Evolutionary conservation across 495 filamentous ascomycete species (phyloP).

Genomic region (Penicillium waksmanii): DNA sequence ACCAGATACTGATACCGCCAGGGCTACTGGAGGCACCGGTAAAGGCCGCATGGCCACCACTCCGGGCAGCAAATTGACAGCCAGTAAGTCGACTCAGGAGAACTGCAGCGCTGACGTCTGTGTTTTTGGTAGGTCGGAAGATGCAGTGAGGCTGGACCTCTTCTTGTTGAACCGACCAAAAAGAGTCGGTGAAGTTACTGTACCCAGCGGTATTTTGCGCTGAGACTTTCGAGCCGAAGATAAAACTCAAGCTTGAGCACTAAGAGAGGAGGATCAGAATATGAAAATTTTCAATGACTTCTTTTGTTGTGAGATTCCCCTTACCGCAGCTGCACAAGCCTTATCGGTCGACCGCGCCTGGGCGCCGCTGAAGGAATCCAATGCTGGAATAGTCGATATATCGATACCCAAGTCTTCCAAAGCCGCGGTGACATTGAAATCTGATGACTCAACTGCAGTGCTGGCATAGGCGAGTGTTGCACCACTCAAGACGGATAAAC

Average conservation of each 20-base stretch:
- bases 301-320: neutral
- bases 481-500: constrained; percentile 12
- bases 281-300: neutral
- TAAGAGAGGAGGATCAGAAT: neutral
- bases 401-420: constrained; percentile 20
- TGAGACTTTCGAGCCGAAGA: constrained; percentile 21
- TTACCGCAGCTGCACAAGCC: constrained; percentile 19
- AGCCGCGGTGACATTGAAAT: constrained; percentile 22
- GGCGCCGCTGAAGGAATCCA: constrained; percentile 13
- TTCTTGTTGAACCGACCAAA: constrained; percentile 56
- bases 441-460: constrained; percentile 10
- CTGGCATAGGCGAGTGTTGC: constrained; percentile 6
- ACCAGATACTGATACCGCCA: constrained; percentile 51
- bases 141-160: constrained; percentile 32
- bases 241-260: constrained; percentile 22
- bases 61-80: constrained; percentile 47
- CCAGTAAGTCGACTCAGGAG: constrained; percentile 21
- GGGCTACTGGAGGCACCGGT: constrained; percentile 31
- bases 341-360: constrained; percentile 16
- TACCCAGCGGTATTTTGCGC: constrained; percentile 17
- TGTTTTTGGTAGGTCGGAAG: constrained; percentile 26
- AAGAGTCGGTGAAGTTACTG: constrained; percentile 28
- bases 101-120: constrained; percentile 28
- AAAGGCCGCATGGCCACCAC: constrained; percentile 47
- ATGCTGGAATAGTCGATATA: constrained; percentile 20